phyloP scores from a whole-genome alignment of 495 filamentous ascomycete genomes.

The Amphirosellinia nigrospora region DNA sequence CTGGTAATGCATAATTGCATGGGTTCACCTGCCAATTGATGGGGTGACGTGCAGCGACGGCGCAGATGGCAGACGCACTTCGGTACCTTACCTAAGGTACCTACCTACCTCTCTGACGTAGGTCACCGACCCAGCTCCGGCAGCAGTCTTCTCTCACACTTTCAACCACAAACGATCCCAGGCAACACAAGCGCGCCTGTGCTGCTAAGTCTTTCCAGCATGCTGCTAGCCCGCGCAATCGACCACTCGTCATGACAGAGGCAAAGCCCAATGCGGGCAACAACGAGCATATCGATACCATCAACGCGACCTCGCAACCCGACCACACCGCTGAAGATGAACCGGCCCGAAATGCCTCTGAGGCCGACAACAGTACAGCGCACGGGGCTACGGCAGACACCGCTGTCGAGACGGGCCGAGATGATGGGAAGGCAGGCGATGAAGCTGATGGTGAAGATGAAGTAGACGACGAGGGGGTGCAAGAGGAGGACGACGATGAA shows the following conservation, averaged over 20 bases:
- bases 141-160: neutral
- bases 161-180: neutral
- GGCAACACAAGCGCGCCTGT: slow-evolving; percentile 12
- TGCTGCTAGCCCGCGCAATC: slow-evolving; percentile 17
- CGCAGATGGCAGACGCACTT: neutral
- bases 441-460: slow-evolving; percentile 42
- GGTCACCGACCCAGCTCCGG: neutral
- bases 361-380: neutral
- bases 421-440: slow-evolving; percentile 22
- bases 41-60: too few species aligned
- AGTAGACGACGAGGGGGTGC: slow-evolving; percentile 47
- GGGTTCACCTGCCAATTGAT: too few species aligned
- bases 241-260: slow-evolving; percentile 50
- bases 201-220: slow-evolving; percentile 16
- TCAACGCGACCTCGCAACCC: slow-evolving; percentile 19
- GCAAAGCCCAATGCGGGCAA: slow-evolving; percentile 49
- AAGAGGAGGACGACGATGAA: slow-evolving; percentile 53
- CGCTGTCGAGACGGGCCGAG: slow-evolving; percentile 4
- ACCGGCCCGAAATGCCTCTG: neutral
- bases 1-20: too few species aligned
- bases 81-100: neutral
- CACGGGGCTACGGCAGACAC: neutral
- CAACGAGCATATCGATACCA: slow-evolving; percentile 21
- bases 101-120: slow-evolving; percentile 19
- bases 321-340: slow-evolving; percentile 9